phyloP scores from a whole-genome alignment of 2,329 filamentous ascomycete genomes.

The Calonectria naviculata region DNA sequence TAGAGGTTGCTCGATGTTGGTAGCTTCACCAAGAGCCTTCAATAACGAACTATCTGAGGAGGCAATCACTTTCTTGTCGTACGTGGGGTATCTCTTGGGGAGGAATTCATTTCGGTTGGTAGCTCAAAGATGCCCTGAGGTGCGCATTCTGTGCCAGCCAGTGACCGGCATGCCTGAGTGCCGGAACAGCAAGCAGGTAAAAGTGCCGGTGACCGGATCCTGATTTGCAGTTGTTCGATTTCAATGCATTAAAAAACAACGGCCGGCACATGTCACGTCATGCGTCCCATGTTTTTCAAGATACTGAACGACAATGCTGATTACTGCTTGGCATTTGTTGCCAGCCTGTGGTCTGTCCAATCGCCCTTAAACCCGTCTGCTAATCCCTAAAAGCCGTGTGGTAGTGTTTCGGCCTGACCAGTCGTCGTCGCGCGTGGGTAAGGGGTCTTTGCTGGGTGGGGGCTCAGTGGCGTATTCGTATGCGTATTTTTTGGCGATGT shows the following conservation, averaged over 20 bases:
- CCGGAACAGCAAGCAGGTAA: no score
- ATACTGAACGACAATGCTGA: background rate
- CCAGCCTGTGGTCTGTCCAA: background rate
- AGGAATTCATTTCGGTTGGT: no score
- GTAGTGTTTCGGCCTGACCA: slow-evolving; percentile 10
- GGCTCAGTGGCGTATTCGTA: slow-evolving; percentile 24
- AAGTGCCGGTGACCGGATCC: background rate
- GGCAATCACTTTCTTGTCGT: no score
- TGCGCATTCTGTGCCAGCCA: background rate
- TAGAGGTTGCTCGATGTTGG: no score
- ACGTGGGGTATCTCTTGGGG: no score
- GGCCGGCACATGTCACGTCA: background rate
- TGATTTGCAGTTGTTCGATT: no score
- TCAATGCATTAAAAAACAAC: no score
- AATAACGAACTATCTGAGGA: no score
- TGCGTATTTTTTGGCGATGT: background rate
- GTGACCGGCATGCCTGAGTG: no score
- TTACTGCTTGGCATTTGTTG: background rate
- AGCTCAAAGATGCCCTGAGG: no score
- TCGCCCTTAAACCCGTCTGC: background rate
- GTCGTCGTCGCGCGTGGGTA: slow-evolving; percentile 23
- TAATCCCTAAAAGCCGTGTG: slow-evolving; percentile 8
- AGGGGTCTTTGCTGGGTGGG: slow-evolving; percentile 26
- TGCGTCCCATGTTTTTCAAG: background rate
- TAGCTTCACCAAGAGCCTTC: no score